Evolutionary conservation across 176 grass and related monocot species (phyloP).

Genomic region (Saccharum officinarum): DNA sequence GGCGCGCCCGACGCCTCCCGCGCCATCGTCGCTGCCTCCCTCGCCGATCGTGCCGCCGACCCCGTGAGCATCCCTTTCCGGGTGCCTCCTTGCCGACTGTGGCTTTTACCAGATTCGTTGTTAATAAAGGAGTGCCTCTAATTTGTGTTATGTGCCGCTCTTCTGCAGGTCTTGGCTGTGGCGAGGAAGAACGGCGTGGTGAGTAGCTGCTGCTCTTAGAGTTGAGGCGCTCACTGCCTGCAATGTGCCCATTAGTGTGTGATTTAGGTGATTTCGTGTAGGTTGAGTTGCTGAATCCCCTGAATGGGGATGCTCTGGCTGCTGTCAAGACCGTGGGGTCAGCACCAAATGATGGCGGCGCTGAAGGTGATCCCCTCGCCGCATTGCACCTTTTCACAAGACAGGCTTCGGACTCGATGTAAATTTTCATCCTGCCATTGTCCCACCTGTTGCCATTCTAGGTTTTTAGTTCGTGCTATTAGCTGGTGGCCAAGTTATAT

Average conservation of each 20-base stretch:
- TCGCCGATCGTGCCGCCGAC: constrained; percentile 54
- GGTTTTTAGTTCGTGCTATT: not conserved
- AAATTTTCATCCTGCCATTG: constrained; percentile 18
- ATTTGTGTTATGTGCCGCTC: not conserved
- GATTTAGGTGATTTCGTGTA: constrained; percentile 39
- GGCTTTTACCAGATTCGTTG: not conserved
- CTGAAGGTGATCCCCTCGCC: constrained; percentile 47
- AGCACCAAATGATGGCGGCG: not conserved
- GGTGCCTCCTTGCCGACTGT: not conserved
- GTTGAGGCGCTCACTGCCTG: not conserved
- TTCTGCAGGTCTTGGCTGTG: constrained; percentile 76
- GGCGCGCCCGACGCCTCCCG: constrained; percentile 72
- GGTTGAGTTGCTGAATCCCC: constrained; percentile 84
- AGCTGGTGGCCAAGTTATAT: not conserved
- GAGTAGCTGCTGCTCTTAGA: constrained; percentile 23
- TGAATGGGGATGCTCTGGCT: constrained; percentile 69
- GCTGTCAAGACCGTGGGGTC: constrained; percentile 36
- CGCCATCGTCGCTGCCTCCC: constrained; percentile 58
- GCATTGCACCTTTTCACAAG: constrained; percentile 79
- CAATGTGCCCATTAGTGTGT: not conserved
- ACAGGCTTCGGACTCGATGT: constrained; percentile 59
- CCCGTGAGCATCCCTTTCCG: constrained; percentile 40
- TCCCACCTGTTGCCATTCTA: not conserved
- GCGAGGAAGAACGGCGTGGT: constrained; percentile 85
- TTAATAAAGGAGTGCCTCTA: not conserved